phyloP scores from a whole-genome alignment of 2,329 filamentous ascomycete species.

The Fusarium sacchari region DNA sequence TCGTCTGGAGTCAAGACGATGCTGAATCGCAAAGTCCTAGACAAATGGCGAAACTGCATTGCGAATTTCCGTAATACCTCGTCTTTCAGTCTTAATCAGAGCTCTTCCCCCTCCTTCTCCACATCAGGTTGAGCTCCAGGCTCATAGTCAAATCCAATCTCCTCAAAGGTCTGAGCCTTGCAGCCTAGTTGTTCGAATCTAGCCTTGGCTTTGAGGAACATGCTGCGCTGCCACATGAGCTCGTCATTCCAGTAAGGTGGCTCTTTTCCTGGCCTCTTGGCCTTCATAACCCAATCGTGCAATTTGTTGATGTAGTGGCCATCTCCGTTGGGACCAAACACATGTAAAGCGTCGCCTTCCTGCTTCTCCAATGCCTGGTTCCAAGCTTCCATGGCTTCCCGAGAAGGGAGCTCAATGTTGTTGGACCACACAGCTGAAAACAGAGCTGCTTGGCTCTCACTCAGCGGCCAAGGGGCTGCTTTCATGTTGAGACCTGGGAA shows the following conservation, averaged over 20 bases:
- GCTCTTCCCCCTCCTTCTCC: background rate
- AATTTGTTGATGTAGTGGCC: conserved; percentile 76
- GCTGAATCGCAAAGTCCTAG: conserved; percentile 18
- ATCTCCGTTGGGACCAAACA: conserved; percentile 57
- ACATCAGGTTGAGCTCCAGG: conserved; percentile 21
- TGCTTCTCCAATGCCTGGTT: conserved; percentile 70
- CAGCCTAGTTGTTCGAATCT: conserved; percentile 75
- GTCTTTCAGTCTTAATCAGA: background rate
- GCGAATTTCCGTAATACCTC: background rate
- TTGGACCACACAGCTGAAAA: conserved; percentile 82
- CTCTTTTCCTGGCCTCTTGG: conserved; percentile 67
- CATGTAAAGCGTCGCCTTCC: conserved; percentile 47
- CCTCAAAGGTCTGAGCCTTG: conserved; percentile 70
- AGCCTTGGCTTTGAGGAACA: conserved; percentile 75
- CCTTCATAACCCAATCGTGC: conserved; percentile 67
- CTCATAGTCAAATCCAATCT: conserved; percentile 75
- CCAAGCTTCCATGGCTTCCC: conserved; percentile 75
- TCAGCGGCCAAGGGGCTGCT: conserved; percentile 87
- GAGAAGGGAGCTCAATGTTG: conserved; percentile 70
- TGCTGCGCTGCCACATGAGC: conserved; percentile 76
- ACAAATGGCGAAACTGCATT: conserved; percentile 21
- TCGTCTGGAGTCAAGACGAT: background rate
- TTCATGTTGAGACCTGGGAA: conserved; percentile 82
- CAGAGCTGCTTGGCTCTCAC: conserved; percentile 81
- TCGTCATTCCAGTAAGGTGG: conserved; percentile 78